A percentile compares a stretch with the other conserved stretches of the same genome.
These are phyloP conservation scores for Aspergillus hiratsukae DNA, from an alignment of 2,329 filamentous ascomycete species.

Conservation along the genomic window DNA sequence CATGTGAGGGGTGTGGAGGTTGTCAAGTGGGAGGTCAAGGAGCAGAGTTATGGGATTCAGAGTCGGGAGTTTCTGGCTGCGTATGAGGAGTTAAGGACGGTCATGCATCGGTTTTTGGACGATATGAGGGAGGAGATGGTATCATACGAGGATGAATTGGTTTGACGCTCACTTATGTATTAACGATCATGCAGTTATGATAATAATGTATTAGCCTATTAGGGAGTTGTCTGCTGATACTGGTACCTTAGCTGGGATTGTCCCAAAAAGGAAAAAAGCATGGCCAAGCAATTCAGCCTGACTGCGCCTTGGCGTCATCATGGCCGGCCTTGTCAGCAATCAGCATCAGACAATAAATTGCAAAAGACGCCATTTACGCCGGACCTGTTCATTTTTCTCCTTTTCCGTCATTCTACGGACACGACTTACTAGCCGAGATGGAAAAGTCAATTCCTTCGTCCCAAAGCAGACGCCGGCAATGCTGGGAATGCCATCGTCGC, in stretches of 20 bases:
- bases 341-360: not conserved
- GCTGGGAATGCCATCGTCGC: slow-evolving; percentile 6
- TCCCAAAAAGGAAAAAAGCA: not conserved
- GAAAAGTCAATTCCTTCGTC: not conserved
- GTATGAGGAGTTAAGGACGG: slow-evolving; percentile 1
- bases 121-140: slow-evolving; percentile 9
- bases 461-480: not conserved
- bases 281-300: not conserved
- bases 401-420: not conserved
- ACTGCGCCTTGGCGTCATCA: not conserved
- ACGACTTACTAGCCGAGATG: not conserved
- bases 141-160: not conserved
- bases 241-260: not conserved
- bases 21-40: slow-evolving; percentile 3
- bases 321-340: not conserved
- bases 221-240: too few species aligned
- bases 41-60: slow-evolving; percentile 11
- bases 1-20: not conserved
- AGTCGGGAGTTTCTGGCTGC: slow-evolving; percentile 6
- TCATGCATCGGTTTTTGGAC: slow-evolving; percentile 6
- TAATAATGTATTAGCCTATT: too few species aligned
- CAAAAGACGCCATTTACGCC: not conserved
- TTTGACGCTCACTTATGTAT: not conserved
- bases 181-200: not conserved
- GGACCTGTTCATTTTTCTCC: not conserved